These are phyloP conservation scores for Phyllostachys edulis DNA, from an alignment of 176 grass and related monocot species.

Conservation along the genomic window DNA sequence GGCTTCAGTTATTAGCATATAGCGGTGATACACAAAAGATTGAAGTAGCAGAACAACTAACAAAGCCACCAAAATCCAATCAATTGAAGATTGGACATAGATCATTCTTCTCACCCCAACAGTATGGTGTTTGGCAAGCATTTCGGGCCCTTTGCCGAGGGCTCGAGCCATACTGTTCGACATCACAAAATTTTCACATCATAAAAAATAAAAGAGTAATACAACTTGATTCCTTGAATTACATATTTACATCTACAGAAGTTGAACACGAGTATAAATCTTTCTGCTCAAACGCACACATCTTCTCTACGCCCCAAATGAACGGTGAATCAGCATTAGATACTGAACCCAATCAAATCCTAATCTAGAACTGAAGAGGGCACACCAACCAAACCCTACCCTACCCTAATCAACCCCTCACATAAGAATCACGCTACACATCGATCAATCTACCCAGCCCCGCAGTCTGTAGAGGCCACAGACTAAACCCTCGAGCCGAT, in stretches of 20 bases:
- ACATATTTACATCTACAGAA: not conserved
- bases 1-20: not conserved
- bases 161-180: not conserved
- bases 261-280: not conserved
- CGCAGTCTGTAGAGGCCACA: not conserved
- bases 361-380: not conserved
- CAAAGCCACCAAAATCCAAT: not conserved
- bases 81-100: not conserved
- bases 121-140: not conserved
- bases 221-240: not conserved
- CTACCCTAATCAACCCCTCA: not conserved
- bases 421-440: not conserved
- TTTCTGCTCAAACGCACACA: not conserved
- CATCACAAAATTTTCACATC: not conserved
- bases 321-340: not conserved
- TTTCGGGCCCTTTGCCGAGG: not conserved
- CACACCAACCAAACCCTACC: conserved; percentile 16
- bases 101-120: not conserved
- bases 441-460: not conserved
- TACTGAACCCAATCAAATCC: not conserved
- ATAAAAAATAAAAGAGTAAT: not conserved
- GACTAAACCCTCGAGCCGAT: not conserved
- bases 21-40: not conserved
- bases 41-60: not conserved
- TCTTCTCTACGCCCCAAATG: not conserved